A percentile compares a stretch with the other conserved stretches of the same genome.
phyloP scores from a whole-genome alignment of 2,329 filamentous ascomycete species.

The Teratosphaeria gauchensis region DNA sequence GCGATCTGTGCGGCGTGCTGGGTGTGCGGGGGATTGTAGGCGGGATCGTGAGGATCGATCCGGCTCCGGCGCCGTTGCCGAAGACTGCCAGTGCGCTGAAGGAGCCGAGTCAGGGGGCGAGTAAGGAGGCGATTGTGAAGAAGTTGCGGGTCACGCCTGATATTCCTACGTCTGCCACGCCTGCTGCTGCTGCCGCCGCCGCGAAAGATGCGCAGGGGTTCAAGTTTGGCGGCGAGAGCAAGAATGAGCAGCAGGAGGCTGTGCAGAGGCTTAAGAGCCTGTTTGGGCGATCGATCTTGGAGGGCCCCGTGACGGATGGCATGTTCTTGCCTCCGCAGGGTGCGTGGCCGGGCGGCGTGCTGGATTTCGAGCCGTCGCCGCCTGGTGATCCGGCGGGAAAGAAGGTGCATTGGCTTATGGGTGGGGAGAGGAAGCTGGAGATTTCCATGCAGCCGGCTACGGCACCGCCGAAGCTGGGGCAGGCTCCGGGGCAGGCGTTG shows the following conservation, averaged over 20 bases:
- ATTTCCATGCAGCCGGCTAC: constrained; percentile 71
- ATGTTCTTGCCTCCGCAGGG: constrained; percentile 59
- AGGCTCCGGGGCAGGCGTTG: constrained; percentile 48
- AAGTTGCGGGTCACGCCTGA: constrained; percentile 77
- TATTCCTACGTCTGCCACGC: constrained; percentile 1
- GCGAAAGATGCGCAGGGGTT: constrained; percentile 49
- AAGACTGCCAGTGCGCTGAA: constrained; percentile 45
- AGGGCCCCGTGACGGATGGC: constrained; percentile 82
- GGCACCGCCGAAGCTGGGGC: constrained; percentile 47
- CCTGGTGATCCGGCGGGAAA: constrained; percentile 38
- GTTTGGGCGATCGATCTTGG: constrained; percentile 61
- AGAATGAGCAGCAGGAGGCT: constrained; percentile 70
- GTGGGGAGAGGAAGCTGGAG: constrained; percentile 61
- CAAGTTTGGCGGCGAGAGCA: constrained; percentile 80
- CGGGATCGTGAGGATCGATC: constrained; percentile 77
- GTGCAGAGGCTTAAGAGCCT: constrained; percentile 61
- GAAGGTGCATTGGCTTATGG: constrained; percentile 59
- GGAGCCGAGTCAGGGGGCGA: constrained; percentile 25
- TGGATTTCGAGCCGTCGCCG: constrained; percentile 62
- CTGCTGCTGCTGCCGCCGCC: too few species aligned
- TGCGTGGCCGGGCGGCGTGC: constrained; percentile 74
- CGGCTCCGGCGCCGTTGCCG: constrained; percentile 62
- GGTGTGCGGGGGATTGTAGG: constrained; percentile 67
- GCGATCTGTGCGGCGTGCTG: constrained; percentile 63
- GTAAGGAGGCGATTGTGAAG: constrained; percentile 44